These are phyloP conservation scores for Effrenium voratum DNA, from an alignment of 73 alveolate genomes.

Conservation along the genomic window DNA sequence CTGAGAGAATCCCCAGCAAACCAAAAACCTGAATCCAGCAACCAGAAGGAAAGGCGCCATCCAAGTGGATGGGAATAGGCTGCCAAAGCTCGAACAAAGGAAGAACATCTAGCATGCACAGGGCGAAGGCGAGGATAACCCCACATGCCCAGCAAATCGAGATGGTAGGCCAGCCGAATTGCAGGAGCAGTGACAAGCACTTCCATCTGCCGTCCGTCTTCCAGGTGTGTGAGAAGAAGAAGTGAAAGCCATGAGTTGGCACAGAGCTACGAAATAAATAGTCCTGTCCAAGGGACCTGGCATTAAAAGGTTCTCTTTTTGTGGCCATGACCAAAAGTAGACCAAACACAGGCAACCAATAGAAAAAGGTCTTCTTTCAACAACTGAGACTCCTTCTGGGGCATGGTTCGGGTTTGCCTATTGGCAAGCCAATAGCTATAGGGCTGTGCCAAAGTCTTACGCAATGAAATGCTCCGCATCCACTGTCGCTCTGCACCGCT, in stretches of 20 bases:
- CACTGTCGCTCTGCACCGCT: too few relatives aligned
- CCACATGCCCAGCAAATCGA: neutral
- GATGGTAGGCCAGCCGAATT: neutral
- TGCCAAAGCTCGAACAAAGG: too few relatives aligned
- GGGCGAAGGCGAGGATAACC: neutral
- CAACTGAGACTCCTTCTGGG: neutral
- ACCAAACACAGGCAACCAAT: neutral
- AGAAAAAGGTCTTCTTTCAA: too few relatives aligned
- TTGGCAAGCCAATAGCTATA: neutral
- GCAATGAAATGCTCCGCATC: constrained; percentile 1
- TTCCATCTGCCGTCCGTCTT: neutral
- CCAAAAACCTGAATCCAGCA: neutral
- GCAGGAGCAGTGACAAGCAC: neutral
- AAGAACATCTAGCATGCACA: neutral
- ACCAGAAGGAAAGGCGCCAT: neutral
- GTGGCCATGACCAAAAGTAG: neutral
- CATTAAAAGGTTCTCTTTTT: neutral
- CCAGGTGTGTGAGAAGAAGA: constrained; percentile 13
- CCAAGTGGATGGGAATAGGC: neutral
- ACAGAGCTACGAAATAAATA: neutral
- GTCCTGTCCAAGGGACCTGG: neutral
- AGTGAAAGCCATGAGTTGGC: neutral
- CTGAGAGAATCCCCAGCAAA: neutral
- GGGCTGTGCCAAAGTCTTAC: neutral
- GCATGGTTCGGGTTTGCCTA: neutral